phyloP scores from a whole-genome alignment of 2,329 filamentous ascomycete species.

The Ophiocordyceps camponoti-saundersi region DNA sequence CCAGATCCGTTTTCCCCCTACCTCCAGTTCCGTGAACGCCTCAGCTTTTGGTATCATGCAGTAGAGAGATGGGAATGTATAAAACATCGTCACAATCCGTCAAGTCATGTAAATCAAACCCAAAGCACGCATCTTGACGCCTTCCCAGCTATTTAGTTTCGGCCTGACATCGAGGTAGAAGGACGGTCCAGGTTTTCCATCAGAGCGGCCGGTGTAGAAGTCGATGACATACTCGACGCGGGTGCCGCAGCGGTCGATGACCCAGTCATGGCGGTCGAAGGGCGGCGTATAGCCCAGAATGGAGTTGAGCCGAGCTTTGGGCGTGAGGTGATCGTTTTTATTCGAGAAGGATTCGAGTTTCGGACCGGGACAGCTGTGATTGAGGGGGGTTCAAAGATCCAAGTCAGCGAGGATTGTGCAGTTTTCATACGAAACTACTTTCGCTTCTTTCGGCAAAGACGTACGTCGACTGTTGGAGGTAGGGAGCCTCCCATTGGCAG shows the following conservation, averaged over 20 bases:
- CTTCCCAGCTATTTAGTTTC: constrained; percentile 52
- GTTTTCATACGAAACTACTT: no score
- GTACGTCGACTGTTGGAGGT: constrained; percentile 37
- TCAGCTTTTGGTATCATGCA: not conserved
- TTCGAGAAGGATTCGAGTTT: constrained; percentile 74
- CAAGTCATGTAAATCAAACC: constrained; percentile 32
- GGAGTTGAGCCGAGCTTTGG: constrained; percentile 67
- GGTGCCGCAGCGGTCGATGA: constrained; percentile 77
- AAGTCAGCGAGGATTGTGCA: no score
- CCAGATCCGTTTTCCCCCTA: not conserved
- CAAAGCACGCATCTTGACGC: constrained; percentile 46
- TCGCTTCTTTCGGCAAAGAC: constrained; percentile 5
- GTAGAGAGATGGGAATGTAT: not conserved
- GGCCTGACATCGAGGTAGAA: constrained; percentile 54
- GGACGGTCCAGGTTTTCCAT: constrained; percentile 25
- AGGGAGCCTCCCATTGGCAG: constrained; percentile 68
- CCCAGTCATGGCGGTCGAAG: constrained; percentile 95
- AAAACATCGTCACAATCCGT: not conserved
- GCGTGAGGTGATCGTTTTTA: constrained; percentile 51
- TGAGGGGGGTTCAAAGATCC: not conserved
- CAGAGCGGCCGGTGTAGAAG: constrained; percentile 65
- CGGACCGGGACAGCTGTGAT: constrained; percentile 49
- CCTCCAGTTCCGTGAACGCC: not conserved
- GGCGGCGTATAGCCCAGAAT: constrained; percentile 77
- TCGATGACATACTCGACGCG: constrained; percentile 93